Conservation (phyloP, 208 protist species). For the Leishmania tropica region DNA sequence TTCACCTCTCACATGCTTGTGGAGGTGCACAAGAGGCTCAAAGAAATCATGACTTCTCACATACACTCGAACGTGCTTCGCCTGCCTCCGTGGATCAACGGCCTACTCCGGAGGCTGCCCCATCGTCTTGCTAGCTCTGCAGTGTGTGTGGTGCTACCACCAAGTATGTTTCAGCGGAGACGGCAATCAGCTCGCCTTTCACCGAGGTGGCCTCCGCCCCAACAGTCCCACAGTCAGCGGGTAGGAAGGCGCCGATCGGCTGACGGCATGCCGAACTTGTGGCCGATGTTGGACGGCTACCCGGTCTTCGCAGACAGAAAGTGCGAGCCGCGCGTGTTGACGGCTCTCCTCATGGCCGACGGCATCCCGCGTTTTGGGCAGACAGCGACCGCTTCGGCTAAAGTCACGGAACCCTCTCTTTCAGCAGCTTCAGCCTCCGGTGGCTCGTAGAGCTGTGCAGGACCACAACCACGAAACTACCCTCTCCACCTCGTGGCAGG, state of each 20-base stretch:
- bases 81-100: constrained; percentile 29
- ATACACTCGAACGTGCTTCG: constrained; percentile 1
- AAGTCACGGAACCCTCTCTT: no score
- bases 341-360: no score
- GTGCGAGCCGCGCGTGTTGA: no score
- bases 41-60: constrained; percentile 2
- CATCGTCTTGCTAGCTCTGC: background rate
- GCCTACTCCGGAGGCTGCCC: constrained; percentile 18
- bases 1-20: constrained; percentile 11
- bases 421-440: background rate
- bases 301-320: no score
- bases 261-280: constrained; percentile 8
- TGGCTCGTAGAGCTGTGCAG: constrained; percentile 1
- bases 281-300: background rate
- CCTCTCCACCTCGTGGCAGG: background rate
- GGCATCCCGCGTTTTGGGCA: no score
- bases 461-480: background rate
- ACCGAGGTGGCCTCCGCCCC: constrained; percentile 27
- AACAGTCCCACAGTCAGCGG: background rate
- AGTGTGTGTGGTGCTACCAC: constrained; percentile 37
- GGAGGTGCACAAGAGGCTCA: constrained; percentile 12
- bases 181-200: constrained; percentile 16
- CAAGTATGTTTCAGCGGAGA: constrained; percentile 9
- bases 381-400: no score
- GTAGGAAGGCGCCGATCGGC: background rate